These are phyloP conservation scores for Pinguiococcus pyrenoidosus DNA, from an alignment of 108 stramenopile species.

Conservation along the genomic window DNA sequence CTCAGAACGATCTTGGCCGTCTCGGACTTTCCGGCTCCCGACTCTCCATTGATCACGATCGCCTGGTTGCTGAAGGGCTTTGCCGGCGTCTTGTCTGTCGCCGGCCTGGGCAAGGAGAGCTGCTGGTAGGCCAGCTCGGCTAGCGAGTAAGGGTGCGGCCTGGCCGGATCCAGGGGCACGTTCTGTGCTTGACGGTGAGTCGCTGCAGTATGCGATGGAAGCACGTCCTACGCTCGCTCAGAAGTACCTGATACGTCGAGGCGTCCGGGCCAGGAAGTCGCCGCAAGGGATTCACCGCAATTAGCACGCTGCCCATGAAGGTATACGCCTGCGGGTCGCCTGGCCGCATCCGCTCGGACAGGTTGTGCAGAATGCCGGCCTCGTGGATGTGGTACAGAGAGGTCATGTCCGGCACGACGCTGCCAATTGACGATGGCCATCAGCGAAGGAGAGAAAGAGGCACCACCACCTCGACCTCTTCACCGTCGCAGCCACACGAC, in stretches of 20 bases:
- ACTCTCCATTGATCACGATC: slow-evolving; percentile 69
- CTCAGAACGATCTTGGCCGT: slow-evolving; percentile 90
- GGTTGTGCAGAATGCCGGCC: slow-evolving; percentile 17
- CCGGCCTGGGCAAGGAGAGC: slow-evolving; percentile 23
- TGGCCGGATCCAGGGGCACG: no score
- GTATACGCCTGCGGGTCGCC: slow-evolving; percentile 2
- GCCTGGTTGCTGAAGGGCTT: no score
- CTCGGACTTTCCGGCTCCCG: slow-evolving; percentile 91
- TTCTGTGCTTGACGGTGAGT: no score
- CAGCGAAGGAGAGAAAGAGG: no score
- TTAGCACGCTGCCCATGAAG: slow-evolving; percentile 16
- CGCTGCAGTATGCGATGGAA: no score
- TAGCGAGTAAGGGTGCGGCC: no score
- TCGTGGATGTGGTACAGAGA: slow-evolving; percentile 19
- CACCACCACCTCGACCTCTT: no score
- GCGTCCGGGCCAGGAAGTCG: slow-evolving; percentile 5
- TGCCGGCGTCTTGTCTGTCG: slow-evolving; percentile 1
- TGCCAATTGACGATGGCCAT: no score
- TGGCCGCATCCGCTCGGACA: slow-evolving; percentile 4
- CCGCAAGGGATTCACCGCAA: slow-evolving; percentile 18
- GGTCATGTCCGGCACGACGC: slow-evolving; percentile 18
- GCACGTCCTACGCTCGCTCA: no score
- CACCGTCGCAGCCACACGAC: no score
- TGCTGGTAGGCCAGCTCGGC: slow-evolving; percentile 60
- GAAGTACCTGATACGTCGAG: no score